A percentile compares a stretch with the other conserved stretches of the same genome.
These are phyloP conservation scores for Tolypocladium album DNA, from an alignment of 2,329 filamentous ascomycete species.

Conservation along the genomic window DNA sequence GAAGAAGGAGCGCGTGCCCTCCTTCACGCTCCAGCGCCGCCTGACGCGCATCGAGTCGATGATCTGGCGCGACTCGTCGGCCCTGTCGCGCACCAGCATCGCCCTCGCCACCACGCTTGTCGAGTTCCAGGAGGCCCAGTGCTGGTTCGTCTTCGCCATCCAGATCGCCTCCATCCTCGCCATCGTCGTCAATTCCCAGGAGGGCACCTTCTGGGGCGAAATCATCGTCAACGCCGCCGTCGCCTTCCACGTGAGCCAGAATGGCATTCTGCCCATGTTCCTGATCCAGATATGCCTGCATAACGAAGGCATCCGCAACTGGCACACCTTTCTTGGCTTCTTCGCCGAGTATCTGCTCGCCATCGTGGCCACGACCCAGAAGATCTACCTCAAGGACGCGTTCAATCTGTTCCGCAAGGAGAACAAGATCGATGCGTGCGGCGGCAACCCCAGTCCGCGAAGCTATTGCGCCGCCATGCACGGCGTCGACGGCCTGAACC, in stretches of 20 bases:
- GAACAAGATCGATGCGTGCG: slow-evolving; percentile 19
- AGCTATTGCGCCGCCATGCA: slow-evolving; percentile 25
- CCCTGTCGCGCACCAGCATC: slow-evolving; percentile 24
- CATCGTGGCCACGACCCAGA: slow-evolving; percentile 25
- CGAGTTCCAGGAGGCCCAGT: slow-evolving; percentile 28
- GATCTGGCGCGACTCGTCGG: slow-evolving; percentile 24
- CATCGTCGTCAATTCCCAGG: slow-evolving; percentile 28
- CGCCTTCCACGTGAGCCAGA: slow-evolving; percentile 25
- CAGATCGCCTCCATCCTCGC: slow-evolving; percentile 29
- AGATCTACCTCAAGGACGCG: slow-evolving; percentile 21
- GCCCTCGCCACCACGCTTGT: slow-evolving; percentile 28
- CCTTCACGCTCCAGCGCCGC: slow-evolving; percentile 12
- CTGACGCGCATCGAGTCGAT: slow-evolving; percentile 24
- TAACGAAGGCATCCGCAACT: slow-evolving; percentile 27
- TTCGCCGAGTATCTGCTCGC: slow-evolving; percentile 25
- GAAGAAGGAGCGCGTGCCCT: not conserved
- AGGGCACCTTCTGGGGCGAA: slow-evolving; percentile 27
- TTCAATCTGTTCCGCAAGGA: slow-evolving; percentile 23
- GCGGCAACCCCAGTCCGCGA: slow-evolving; percentile 24
- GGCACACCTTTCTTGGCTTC: slow-evolving; percentile 29
- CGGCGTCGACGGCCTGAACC: slow-evolving; percentile 19
- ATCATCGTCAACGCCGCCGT: slow-evolving; percentile 26
- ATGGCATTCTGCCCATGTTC: slow-evolving; percentile 26
- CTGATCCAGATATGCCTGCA: slow-evolving; percentile 26
- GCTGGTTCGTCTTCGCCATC: slow-evolving; percentile 28